Evolutionary conservation across 2,329 filamentous ascomycete genomes (phyloP).

Genomic region (Fusarium transvaalense): DNA sequence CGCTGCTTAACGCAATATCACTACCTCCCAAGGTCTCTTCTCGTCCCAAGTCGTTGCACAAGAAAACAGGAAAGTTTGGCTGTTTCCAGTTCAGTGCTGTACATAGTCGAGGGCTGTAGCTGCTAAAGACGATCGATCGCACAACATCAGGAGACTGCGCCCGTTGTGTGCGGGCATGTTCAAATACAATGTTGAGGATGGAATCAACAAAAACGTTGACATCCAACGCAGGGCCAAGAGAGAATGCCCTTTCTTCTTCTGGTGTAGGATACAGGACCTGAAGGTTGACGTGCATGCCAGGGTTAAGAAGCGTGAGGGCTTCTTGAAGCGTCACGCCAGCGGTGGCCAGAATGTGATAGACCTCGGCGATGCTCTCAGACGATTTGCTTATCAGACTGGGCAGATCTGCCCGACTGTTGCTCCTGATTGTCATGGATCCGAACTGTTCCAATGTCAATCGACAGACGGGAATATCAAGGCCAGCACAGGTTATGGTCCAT

Average conservation of each 20-base stretch:
- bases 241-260: conserved; percentile 76
- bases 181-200: conserved; percentile 87
- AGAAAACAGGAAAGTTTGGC: conserved; percentile 95
- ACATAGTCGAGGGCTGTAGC: conserved; percentile 90
- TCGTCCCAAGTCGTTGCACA: conserved; percentile 90
- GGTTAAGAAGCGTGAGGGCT: conserved; percentile 79
- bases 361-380: conserved; percentile 68
- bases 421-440: conserved; percentile 62
- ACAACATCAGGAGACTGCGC: conserved; percentile 76
- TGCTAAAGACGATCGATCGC: conserved; percentile 92
- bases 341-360: conserved; percentile 78
- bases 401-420: conserved; percentile 60
- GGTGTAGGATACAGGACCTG: conserved; percentile 88
- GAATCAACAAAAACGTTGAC: conserved; percentile 89
- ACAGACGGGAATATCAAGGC: conserved; percentile 84
- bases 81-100: conserved; percentile 99
- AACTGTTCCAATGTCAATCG: conserved; percentile 83
- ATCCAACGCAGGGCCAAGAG: conserved; percentile 80
- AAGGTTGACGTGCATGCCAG: conserved; percentile 88
- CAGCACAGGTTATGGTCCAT: conserved; percentile 82
- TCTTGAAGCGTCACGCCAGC: conserved; percentile 85
- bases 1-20: conserved; percentile 65
- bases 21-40: conserved; percentile 61
- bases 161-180: conserved; percentile 80
- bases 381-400: conserved; percentile 60